Evolutionary conservation across 2,329 filamentous ascomycete genomes (phyloP), one percentile per base, ranked within the genome.

Genomic region (Curvularia sp.): DNA sequence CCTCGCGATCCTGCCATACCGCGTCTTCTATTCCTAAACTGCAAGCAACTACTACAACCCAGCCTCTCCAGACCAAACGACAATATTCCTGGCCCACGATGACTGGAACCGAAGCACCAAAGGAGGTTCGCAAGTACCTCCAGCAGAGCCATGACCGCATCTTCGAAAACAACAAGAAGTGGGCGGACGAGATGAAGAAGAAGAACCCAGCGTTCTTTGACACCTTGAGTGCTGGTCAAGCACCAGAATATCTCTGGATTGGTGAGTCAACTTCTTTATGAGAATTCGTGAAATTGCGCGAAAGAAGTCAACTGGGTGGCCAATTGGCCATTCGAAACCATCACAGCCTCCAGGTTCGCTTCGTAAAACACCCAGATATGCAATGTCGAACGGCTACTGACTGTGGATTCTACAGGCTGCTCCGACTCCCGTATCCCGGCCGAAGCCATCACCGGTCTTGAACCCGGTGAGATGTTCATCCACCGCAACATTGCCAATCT

Each of bases 131-230:
- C 58, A 76, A 72, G 62, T 89, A 89, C 73, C 84, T 89, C 60
- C 78, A 84, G 77, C 80, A 88, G 79, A 83, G 82, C 68, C 88
- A 91, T 76, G 85, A 89, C 69, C 82, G 83, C 59, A 84, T 91
- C 70, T 91, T 91, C 68, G 85, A 89, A 66, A 85, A 86, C 82
- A 91, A 91, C 80, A 80, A 81, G 63, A 79, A 81, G 54, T 91
- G 89, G 89, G 88, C 88, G 12, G 82, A 82, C 47, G 77, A 84
- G 63, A 87, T 88, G 80, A 78, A 70, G 65, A 74, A 77, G 63
- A 80, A 81, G 60, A 86, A 91, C 77, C 86, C 88, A 4, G 80
- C 83, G 9, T 91, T 88, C 80, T 91, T 91, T 76, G 75, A 78
- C 51, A 85, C 87, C 74, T 83, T 91, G 61, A 79, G 83, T 20